Percentiles rank a stretch among this genome's conserved stretches.
These are phyloP conservation scores for Hypomyces perniciosus DNA, from an alignment of 2,329 filamentous ascomycete species.

Conservation along the genomic window DNA sequence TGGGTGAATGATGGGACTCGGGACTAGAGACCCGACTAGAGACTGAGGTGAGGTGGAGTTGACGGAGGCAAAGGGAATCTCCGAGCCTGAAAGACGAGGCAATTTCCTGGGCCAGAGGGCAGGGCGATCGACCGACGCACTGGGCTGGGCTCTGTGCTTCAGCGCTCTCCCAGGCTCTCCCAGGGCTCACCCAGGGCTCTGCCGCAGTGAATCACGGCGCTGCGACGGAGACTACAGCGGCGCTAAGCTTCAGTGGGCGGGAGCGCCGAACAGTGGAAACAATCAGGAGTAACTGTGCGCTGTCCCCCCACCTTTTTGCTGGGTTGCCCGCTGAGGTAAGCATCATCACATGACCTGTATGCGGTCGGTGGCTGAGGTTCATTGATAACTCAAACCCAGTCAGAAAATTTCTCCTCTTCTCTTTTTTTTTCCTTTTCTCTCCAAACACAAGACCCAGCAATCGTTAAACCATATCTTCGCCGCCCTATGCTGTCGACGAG, in stretches of 20 bases:
- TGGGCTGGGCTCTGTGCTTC: neutral
- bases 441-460: constrained; percentile 38
- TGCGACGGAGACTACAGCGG: neutral
- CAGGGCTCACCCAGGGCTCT: constrained; percentile 1
- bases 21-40: neutral
- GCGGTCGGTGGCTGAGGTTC: no score
- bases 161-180: no score
- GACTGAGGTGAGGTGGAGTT: constrained; percentile 16
- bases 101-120: constrained; percentile 17
- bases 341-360: constrained; percentile 21
- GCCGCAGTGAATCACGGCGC: constrained; percentile 8
- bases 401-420: neutral
- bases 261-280: neutral
- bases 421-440: neutral
- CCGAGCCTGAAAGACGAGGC: constrained; percentile 29
- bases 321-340: neutral
- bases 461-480: constrained; percentile 26
- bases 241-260: constrained; percentile 10
- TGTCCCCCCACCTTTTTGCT: no score
- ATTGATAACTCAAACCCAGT: neutral
- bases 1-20: neutral
- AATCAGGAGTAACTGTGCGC: no score
- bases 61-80: constrained; percentile 14
- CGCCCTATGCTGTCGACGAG: constrained; percentile 42
- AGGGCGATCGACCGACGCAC: neutral